Evolutionary conservation across 2,329 filamentous ascomycete species (phyloP), one percentile per base, ranked within the genome.

Genomic region (Stagonosporopsis vannaccii): DNA sequence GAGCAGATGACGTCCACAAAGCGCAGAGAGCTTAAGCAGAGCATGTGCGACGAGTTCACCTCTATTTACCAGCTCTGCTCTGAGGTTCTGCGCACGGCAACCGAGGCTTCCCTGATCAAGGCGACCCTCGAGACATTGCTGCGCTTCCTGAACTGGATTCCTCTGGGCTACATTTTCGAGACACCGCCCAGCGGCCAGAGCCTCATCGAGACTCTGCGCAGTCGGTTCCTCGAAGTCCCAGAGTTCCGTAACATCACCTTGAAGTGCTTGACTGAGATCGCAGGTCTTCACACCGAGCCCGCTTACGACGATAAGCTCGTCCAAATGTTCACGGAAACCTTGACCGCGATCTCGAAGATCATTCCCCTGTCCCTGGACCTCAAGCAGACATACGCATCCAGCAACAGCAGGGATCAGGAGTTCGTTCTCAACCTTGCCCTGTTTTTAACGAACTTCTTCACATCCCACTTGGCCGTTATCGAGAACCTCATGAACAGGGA

Each of bases 1-100:
- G 95, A 99, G 74, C 92, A 97, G 77, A 97, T 99, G 94, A 99
- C 95, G n/a, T 97, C 94, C 33, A 87, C 90, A 56, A 99, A 99
- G 83, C 96, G 93, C 36, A 88, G 93, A 71, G 97, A 96, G 77
- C 84, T 99, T 61, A 99, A 99, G 83, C 94, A 93, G 66, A 97
- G 92, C 64, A 99, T 99, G 95, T 97, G 93, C 78, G 89, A 93
- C 75, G 95, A 99, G 79, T 99, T 99, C 78, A 97, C 96, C 1
- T 91, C 92, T 53, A 99, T 99, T 73, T 99, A 98, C 82, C 91
- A 96, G 79, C 87, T 99, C 30, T 99, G 96, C 81, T 93, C 92
- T 44, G 94, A 99, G 76, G 94, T 99, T 49, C 84, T 99, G 65
- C 92, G 89, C 68, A 95, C 91, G 28, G 95, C 94, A 40, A 91